Evolutionary conservation across 1,139 yeast species (phyloP), one percentile per base, ranked within the genome.

Genomic region (Taphrina communis): DNA sequence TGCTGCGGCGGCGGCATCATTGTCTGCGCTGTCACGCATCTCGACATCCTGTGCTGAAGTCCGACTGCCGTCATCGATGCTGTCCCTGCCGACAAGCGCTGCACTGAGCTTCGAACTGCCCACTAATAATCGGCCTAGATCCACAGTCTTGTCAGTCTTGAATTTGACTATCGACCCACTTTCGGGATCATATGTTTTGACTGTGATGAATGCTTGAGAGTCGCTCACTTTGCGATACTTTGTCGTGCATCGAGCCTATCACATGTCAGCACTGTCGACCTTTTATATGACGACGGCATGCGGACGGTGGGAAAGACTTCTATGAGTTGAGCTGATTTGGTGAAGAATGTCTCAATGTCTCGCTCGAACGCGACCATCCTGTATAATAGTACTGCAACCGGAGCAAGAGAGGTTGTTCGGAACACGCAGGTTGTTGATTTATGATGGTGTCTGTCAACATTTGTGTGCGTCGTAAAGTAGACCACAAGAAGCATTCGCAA

Each of bases 341-440:
- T 48, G 12, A 63, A 46, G 39, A 63, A 63, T 3, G 61, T 36
- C 21, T 56, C 53, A 6, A 63, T 35, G 21, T 63, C 67, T 19
- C 67, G n/a, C 61, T 63, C 67, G 38, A 36, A 63, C 19, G 55
- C 62, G 9, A 65, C 65, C 65, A 46, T 50, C 11, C n/a, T 17
- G 51, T 11, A 46, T n/a, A 4, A 25, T 25, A 25, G 4, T 2
- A 25, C 31, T 2, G 31, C 4, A 4, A 2, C 31, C 31, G 4
- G 31, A 25, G 31, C 31, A 25, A 4, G 4, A 25, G 31, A 25
- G 31, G 4, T 25, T 4, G 31, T 25, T 4, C 31, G 31, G 4
- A 4, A 25, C 31, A 25, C 31, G 31, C 31, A 25, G 4, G 31
- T 4, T 2, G 4, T 25, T 2, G 31, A 25, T 4, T 21, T 46